Evolutionary conservation across 352 stramenopile species (phyloP).

Genomic region (Phytopythium helicoides): DNA sequence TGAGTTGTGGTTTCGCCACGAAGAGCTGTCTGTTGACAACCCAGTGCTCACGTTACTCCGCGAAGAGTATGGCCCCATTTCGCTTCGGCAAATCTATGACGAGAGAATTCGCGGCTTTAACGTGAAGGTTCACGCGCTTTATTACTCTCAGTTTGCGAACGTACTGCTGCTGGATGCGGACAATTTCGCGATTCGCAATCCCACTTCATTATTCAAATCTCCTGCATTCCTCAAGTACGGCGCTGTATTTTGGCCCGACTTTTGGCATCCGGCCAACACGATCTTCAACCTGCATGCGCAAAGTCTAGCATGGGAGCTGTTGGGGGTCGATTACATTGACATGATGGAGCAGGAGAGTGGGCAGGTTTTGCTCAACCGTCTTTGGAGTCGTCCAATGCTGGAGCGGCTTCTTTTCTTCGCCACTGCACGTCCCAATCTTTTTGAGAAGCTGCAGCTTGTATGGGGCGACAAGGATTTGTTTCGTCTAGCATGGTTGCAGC

Average conservation of each 20-base stretch:
- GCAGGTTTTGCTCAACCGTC: slow-evolving; percentile 41
- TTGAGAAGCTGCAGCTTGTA: slow-evolving; percentile 44
- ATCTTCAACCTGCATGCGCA: slow-evolving; percentile 64
- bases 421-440: slow-evolving; percentile 38
- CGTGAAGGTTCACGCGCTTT: slow-evolving; percentile 49
- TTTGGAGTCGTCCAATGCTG: slow-evolving; percentile 24
- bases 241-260: slow-evolving; percentile 52
- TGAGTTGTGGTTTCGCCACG: slow-evolving; percentile 53
- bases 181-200: slow-evolving; percentile 42
- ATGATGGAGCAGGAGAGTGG: slow-evolving; percentile 57
- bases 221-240: slow-evolving; percentile 23
- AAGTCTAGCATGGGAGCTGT: slow-evolving; percentile 49
- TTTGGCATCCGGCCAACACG: slow-evolving; percentile 44
- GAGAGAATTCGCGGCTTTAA: slow-evolving; percentile 45
- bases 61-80: slow-evolving; percentile 28
- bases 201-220: slow-evolving; percentile 38
- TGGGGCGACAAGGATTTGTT: slow-evolving; percentile 63
- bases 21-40: slow-evolving; percentile 40
- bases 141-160: slow-evolving; percentile 45
- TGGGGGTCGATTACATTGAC: slow-evolving; percentile 37
- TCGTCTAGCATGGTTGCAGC: slow-evolving; percentile 46
- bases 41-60: slow-evolving; percentile 30
- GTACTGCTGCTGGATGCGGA: slow-evolving; percentile 49
- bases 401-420: slow-evolving; percentile 50
- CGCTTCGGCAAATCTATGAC: slow-evolving; percentile 44